Evolutionary conservation across 1,139 yeast species (phyloP).

Genomic region (Williopsis jadinii): DNA sequence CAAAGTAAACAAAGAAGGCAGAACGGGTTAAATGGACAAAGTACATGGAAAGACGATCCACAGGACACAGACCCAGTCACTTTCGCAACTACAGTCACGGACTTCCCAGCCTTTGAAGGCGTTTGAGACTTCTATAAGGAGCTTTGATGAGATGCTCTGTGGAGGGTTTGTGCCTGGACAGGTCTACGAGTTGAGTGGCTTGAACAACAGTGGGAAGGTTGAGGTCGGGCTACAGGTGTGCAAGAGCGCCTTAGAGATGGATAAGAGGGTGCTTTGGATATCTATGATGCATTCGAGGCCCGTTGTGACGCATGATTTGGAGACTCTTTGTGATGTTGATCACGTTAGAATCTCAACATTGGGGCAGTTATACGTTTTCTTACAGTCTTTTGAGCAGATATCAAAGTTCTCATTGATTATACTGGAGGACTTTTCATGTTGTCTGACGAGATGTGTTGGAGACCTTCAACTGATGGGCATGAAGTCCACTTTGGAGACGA

Average conservation of each 20-base stretch:
- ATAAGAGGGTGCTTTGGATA: constrained; percentile 16
- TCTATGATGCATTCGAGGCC: constrained; percentile 4
- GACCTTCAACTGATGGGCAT: constrained; percentile 1
- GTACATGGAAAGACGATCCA: constrained; percentile 1
- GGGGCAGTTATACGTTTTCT: constrained; percentile 11
- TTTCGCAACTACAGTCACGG: constrained; percentile 15
- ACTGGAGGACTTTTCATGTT: constrained; percentile 18
- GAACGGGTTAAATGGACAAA: too few species aligned
- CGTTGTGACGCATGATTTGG: constrained; percentile 1
- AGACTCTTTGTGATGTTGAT: not conserved
- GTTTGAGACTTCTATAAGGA: constrained; percentile 9
- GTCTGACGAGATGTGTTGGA: constrained; percentile 9
- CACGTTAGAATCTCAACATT: constrained; percentile 12
- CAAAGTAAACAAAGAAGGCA: too few species aligned
- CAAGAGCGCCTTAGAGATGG: constrained; percentile 8
- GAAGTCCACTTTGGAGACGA: too few species aligned
- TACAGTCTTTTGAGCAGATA: constrained; percentile 6
- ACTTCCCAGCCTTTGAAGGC: constrained; percentile 11
- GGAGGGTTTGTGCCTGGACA: constrained; percentile 20
- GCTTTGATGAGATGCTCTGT: constrained; percentile 13
- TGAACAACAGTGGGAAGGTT: constrained; percentile 18
- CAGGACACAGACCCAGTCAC: constrained; percentile 13
- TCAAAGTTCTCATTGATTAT: constrained; percentile 11
- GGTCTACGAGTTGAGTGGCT: constrained; percentile 17
- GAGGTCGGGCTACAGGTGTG: constrained; percentile 11